Base-by-base conservation (phyloP, 495 filamentous ascomycete genomes). In the Trichoderma reesei region DNA sequence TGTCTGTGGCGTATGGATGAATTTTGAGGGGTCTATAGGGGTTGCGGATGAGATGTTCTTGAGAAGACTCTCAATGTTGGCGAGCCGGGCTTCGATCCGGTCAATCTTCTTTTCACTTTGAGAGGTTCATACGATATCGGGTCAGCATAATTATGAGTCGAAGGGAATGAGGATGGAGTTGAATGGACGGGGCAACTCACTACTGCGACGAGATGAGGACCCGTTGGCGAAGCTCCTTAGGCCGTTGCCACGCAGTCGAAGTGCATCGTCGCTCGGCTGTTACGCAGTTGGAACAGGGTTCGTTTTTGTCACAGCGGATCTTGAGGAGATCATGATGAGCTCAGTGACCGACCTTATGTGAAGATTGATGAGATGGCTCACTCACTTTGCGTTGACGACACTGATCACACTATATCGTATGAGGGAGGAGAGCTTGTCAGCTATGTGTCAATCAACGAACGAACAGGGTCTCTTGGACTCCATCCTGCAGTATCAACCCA, bases 121-220 rank as follows among this genome's bases (percentile, higher is more conserved):
- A 66, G 10, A 41, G 26, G n/a, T 13, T 41, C 31, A 51, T 18
- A 14, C 16, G 18, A 20, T 59, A 44, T 26, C 59, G 34, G n/a
- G n/a, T n/a, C 10, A 61, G 13, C 41, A 37, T 6, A 14, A 59
- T 0, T n/a, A 16, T 48, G 44, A n/a, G 37, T 8, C 5, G 41
- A 41, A 34, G 9, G n/a, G 39, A 41, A 62, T 8, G 8, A 11
- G 38, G 37, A 59, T 37, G n/a, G 59, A 10, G 13, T 11, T 26
- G 14, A 14, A 36, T 26, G 20, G 33, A 36, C 3, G 13, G 26
- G 26, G 14, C 20, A 13, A 64, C 78, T 71, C 78, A 88, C 86
- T 89, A 89, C 77, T 88, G 83, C 66, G 82, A 82, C 3, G 86
- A 88, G 64, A 89, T 88, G 51, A 88, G 71, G 8, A 89, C 83